phyloP scores from a whole-genome alignment of 352 stramenopile species.

The Thalassiosira hispida region DNA sequence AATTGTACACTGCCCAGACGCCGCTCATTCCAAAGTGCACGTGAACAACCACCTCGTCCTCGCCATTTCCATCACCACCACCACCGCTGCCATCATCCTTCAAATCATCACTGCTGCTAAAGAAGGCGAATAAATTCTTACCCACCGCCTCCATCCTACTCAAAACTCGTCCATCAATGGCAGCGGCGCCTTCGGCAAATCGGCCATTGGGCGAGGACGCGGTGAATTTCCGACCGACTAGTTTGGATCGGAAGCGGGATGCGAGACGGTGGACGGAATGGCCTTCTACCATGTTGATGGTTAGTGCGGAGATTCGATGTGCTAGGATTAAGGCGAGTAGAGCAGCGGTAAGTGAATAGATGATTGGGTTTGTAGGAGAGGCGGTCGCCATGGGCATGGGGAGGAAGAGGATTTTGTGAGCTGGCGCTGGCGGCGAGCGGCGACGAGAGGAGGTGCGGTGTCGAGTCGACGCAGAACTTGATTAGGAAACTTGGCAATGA shows the following conservation, averaged over 20 bases:
- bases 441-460: no score
- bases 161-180: slow-evolving; percentile 66
- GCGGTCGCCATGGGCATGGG: no score
- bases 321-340: no score
- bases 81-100: slow-evolving; percentile 19
- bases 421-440: no score
- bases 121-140: slow-evolving; percentile 85
- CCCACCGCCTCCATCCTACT: slow-evolving; percentile 75
- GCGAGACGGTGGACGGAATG: slow-evolving; percentile 74
- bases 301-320: no score
- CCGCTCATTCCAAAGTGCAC: slow-evolving; percentile 85
- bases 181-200: slow-evolving; percentile 65
- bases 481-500: no score
- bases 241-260: slow-evolving; percentile 45
- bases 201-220: slow-evolving; percentile 73
- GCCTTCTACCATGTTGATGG: slow-evolving; percentile 70
- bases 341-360: no score
- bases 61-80: background rate
- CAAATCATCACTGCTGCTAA: slow-evolving; percentile 21
- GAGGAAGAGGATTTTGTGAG: no score
- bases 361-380: background rate
- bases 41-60: slow-evolving; percentile 58
- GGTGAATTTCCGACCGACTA: slow-evolving; percentile 71
- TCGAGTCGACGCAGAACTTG: no score
- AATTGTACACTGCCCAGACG: slow-evolving; percentile 64